These are phyloP conservation scores for Pseudonectria foliicola DNA, from an alignment of 2,329 filamentous ascomycete species.

Conservation along the genomic window DNA sequence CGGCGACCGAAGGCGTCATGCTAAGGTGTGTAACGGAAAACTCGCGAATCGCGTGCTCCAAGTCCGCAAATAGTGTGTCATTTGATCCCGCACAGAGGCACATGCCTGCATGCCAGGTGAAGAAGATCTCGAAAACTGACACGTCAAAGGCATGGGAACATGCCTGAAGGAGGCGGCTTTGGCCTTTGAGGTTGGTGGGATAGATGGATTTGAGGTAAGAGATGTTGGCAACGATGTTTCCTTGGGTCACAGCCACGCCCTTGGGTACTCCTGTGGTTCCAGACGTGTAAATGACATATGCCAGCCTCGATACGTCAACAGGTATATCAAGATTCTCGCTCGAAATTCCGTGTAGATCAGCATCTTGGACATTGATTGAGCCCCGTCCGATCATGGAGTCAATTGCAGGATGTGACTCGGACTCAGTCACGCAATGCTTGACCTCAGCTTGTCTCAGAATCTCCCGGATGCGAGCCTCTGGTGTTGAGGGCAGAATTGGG, in stretches of 20 bases:
- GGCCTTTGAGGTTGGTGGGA: conserved; percentile 35
- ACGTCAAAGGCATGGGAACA: conserved; percentile 84
- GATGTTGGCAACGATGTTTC: conserved; percentile 72
- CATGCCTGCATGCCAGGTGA: conserved; percentile 71
- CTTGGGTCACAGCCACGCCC: conserved; percentile 69
- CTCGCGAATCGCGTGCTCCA: conserved; percentile 58
- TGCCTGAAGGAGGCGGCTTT: conserved; percentile 65
- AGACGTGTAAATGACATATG: conserved; percentile 78
- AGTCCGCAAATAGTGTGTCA: conserved; percentile 64
- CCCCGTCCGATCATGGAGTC: conserved; percentile 9
- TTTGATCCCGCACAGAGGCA: conserved; percentile 70
- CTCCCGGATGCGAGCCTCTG: conserved; percentile 48
- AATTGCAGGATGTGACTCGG: conserved; percentile 11
- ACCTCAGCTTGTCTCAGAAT: conserved; percentile 58
- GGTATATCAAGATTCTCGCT: conserved; percentile 30
- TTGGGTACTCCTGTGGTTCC: conserved; percentile 78
- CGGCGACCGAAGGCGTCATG: conserved; percentile 77
- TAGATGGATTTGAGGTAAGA: conserved; percentile 59
- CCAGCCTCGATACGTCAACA: conserved; percentile 43
- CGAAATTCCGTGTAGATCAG: conserved; percentile 22
- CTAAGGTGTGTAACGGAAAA: conserved; percentile 72
- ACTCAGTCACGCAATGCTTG: conserved; percentile 36
- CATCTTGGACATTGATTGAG: conserved; percentile 28
- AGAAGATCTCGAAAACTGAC: conserved; percentile 87
- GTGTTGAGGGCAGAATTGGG: conserved; percentile 69